A percentile compares a stretch with the other conserved stretches of the same genome.
These are phyloP conservation scores for Endotrypanum monterogeii DNA, from an alignment of 208 protist genomes.

Conservation along the genomic window DNA sequence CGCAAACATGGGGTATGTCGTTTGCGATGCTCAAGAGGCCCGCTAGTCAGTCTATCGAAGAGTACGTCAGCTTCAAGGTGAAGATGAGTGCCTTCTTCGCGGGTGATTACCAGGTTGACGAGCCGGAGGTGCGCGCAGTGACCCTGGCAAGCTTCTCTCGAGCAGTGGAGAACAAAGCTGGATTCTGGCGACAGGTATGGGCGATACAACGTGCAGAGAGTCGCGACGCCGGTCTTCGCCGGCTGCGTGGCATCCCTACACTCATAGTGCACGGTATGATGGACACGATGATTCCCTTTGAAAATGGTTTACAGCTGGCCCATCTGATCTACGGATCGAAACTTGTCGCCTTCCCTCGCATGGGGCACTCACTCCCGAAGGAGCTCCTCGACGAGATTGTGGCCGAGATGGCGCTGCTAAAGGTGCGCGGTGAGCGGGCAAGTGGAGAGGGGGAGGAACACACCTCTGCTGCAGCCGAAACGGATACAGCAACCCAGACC, in stretches of 20 bases:
- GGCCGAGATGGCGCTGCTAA: slow-evolving; percentile 34
- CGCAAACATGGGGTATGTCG: slow-evolving; percentile 34
- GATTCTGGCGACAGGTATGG: slow-evolving; percentile 55
- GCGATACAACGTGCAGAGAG: slow-evolving; percentile 51
- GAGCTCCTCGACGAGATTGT: slow-evolving; percentile 38
- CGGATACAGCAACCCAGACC: neutral
- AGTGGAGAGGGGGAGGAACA: neutral
- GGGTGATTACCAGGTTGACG: slow-evolving; percentile 44
- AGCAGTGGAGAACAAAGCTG: slow-evolving; percentile 35
- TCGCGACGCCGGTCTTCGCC: slow-evolving; percentile 42
- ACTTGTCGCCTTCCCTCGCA: slow-evolving; percentile 46
- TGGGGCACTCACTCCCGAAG: slow-evolving; percentile 56
- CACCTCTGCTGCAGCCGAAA: neutral
- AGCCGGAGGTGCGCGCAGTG: slow-evolving; percentile 15
- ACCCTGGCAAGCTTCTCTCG: slow-evolving; percentile 23
- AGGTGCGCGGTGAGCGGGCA: neutral
- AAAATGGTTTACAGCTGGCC: slow-evolving; percentile 56
- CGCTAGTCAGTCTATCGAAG: slow-evolving; percentile 30
- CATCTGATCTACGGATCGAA: slow-evolving; percentile 36
- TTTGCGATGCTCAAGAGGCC: slow-evolving; percentile 48
- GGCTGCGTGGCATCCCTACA: slow-evolving; percentile 18
- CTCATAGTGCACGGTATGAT: slow-evolving; percentile 60
- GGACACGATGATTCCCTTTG: slow-evolving; percentile 57
- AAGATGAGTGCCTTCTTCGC: slow-evolving; percentile 21
- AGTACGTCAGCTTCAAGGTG: slow-evolving; percentile 52